A percentile compares a stretch with the other conserved stretches of the same genome.
phyloP scores from a whole-genome alignment of 1,139 yeast species.

The Taphrina communis region DNA sequence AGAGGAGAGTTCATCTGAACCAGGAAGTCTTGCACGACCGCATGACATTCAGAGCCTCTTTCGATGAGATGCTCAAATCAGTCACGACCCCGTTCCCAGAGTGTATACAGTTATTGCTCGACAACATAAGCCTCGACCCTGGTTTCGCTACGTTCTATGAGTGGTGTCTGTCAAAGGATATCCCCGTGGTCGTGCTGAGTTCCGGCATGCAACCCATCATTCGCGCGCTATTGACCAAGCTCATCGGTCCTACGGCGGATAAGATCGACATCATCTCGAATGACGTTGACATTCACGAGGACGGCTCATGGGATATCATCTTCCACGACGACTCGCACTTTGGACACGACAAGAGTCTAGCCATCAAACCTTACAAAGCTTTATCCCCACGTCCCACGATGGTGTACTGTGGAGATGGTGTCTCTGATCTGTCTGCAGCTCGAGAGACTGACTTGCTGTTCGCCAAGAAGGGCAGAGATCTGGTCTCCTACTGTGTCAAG shows the following conservation, averaged over 20 bases:
- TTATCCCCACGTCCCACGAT: slow-evolving; percentile 58
- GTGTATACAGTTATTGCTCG: slow-evolving; percentile 65
- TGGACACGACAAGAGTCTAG: slow-evolving; percentile 92
- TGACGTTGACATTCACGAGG: slow-evolving; percentile 65
- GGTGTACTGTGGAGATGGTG: slow-evolving; percentile 96
- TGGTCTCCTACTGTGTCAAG: slow-evolving; percentile 78
- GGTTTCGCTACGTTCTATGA: slow-evolving; percentile 82
- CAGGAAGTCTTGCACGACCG: slow-evolving; percentile 74
- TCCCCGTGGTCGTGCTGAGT: slow-evolving; percentile 77
- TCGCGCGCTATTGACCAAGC: slow-evolving; percentile 69
- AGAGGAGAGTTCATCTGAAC: slow-evolving; percentile 69
- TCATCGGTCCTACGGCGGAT: slow-evolving; percentile 74
- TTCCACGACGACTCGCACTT: slow-evolving; percentile 84
- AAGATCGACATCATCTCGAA: slow-evolving; percentile 83
- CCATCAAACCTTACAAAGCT: slow-evolving; percentile 67
- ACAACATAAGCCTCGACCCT: slow-evolving; percentile 77
- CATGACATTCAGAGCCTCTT: slow-evolving; percentile 77
- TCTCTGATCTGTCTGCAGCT: slow-evolving; percentile 92
- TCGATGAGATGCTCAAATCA: slow-evolving; percentile 80
- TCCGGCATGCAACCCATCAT: slow-evolving; percentile 95
- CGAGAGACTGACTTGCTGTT: slow-evolving; percentile 89
- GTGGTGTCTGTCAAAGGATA: slow-evolving; percentile 72
- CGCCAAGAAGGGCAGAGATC: slow-evolving; percentile 90
- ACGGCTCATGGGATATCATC: slow-evolving; percentile 77
- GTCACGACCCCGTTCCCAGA: slow-evolving; percentile 76